Conservation (phyloP, 75 land plant species). For the Pseudotsuga menziesii region DNA sequence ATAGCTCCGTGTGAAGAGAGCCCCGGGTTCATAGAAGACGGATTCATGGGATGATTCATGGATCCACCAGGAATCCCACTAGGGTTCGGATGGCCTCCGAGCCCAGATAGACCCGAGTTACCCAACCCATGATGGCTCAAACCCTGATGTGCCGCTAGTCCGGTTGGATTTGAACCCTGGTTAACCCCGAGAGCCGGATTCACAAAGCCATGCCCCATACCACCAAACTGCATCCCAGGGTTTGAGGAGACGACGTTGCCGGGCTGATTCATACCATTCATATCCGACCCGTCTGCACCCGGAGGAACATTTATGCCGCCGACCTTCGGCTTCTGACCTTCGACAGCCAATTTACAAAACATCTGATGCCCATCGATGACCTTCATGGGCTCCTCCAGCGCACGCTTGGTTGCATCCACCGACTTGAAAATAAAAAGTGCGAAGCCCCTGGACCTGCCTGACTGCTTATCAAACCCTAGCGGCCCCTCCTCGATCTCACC, state of each 20-base stretch:
- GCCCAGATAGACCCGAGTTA: conserved; percentile 17
- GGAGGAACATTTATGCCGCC: conserved; percentile 12
- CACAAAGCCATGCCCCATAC: conserved; percentile 14
- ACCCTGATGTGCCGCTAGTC: conserved; percentile 17
- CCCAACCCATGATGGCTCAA: conserved; percentile 23
- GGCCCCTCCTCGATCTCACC: conserved; percentile 93
- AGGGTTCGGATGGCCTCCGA: conserved; percentile 6
- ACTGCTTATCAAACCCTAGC: conserved; percentile 67
- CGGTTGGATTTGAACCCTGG: conserved; percentile 14
- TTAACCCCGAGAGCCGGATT: conserved; percentile 12
- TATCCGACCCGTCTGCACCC: not conserved
- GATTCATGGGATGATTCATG: conserved; percentile 3
- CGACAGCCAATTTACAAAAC: conserved; percentile 39
- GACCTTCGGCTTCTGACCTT: conserved; percentile 47
- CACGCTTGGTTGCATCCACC: conserved; percentile 47
- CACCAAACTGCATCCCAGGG: conserved; percentile 11
- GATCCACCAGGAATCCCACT: conserved; percentile 22
- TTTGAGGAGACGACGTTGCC: conserved; percentile 5
- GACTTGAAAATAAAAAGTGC: conserved; percentile 76
- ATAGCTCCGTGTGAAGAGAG: not conserved
- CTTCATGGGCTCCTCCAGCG: conserved; percentile 47
- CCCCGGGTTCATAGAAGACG: not conserved
- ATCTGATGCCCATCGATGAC: conserved; percentile 34
- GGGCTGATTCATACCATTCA: conserved; percentile 1
- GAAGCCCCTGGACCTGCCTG: conserved; percentile 63